Base-by-base conservation (phyloP, 2,329 filamentous ascomycete species). In the Pseudogymnoascus sp. region DNA sequence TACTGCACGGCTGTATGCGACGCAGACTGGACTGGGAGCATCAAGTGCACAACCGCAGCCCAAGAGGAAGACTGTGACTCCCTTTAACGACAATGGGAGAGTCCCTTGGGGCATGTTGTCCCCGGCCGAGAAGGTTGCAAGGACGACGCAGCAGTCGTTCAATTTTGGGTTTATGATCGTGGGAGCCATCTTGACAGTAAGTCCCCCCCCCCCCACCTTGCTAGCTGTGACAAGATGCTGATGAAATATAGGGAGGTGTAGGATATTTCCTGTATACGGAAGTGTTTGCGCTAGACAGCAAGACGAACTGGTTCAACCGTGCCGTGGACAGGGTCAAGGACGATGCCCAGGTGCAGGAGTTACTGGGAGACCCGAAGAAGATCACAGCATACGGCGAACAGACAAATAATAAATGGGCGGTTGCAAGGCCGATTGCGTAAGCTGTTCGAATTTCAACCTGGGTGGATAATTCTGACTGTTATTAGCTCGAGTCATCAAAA, bases 121-220 rank as follows among this genome's bases (percentile, higher is more conserved):
- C 0, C 79, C 77, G 0, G 79, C 79, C 59, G 93, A 97, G 74
- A 97, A 96, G 75, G 86, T 87, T 2, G 89, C 88, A 23, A 84
- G 93, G 40, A 90, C 91, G 7, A 93, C 91, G 0, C 93, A 97
- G 75, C 93, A 97, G 75, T 89, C 88, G 14, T 88, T 96, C 79
- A 97, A 97, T 76, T 86, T 96, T 68, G 82, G 88, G 68, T 76
- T 97, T 66, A 85, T 97, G 7, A 69, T 91, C 1, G 79, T 87
- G 6, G 93, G 93, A 26, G 77, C 93, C 10, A 82, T 86, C 36
- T 79, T 93, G 69, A 96, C 93, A 37, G 90, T 91, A 80, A 66
- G 81, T 69, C 40, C 8, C 60, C 23, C 18, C 21, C 36, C 63
- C 16, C 16, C 51, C 18, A 12, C 37, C 62, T 11, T 36, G 23